Conservation (phyloP, 805 yeast species). For the Debaryomyces prosopidis region DNA sequence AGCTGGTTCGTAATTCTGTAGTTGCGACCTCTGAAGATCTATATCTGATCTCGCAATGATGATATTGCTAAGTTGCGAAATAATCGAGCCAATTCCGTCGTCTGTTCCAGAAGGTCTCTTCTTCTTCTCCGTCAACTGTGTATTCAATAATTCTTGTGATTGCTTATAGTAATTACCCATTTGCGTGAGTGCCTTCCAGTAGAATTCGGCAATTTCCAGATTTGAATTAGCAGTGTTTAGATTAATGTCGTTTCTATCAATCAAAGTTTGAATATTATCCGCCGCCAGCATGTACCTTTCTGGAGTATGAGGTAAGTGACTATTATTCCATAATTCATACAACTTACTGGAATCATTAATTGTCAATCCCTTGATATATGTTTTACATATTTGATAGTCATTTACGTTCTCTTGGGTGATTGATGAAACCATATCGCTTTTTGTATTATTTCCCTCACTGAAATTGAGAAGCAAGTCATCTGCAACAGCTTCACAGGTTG, state of each 20-base stretch:
- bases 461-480: slow-evolving; percentile 16
- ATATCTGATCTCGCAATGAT: slow-evolving; percentile 54
- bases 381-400: slow-evolving; percentile 32
- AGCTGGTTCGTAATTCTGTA: slow-evolving; percentile 29
- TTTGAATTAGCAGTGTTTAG: slow-evolving; percentile 7
- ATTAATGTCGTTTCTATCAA: slow-evolving; percentile 35
- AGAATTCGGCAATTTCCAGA: slow-evolving; percentile 14
- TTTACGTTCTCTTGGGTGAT: slow-evolving; percentile 25
- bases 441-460: slow-evolving; percentile 12
- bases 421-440: slow-evolving; percentile 25
- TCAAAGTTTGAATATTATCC: slow-evolving; percentile 43
- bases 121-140: slow-evolving; percentile 15
- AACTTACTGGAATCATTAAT: slow-evolving; percentile 24
- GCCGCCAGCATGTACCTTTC: slow-evolving; percentile 44
- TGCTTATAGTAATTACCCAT: slow-evolving; percentile 39
- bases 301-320: slow-evolving; percentile 23
- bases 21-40: slow-evolving; percentile 48
- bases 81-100: slow-evolving; percentile 29
- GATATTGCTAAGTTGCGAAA: slow-evolving; percentile 41
- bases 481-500: slow-evolving; percentile 18
- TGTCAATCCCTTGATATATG: slow-evolving; percentile 28
- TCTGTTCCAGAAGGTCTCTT: slow-evolving; percentile 16
- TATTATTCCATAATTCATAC: slow-evolving; percentile 32
- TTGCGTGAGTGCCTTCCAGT: slow-evolving; percentile 42
- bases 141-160: slow-evolving; percentile 35